Conservation (phyloP, 78 protist genomes). For the Capsaspora owczarzaki region DNA sequence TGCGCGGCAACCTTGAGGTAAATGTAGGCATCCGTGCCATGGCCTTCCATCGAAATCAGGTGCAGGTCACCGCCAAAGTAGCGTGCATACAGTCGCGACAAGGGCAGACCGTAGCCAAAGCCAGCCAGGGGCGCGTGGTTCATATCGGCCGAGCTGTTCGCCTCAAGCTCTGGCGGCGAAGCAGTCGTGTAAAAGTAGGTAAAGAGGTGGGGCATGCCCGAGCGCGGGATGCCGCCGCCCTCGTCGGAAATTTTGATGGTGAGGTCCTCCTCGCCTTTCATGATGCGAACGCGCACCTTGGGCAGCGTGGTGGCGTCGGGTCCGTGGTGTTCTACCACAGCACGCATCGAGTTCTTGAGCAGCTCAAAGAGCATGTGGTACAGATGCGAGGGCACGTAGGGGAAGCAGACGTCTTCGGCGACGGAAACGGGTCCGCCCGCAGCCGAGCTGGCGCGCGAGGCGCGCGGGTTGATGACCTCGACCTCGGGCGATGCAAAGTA, state of each 20-base stretch:
- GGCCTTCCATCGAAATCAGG: constrained; percentile 38
- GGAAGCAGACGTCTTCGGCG: constrained; percentile 2
- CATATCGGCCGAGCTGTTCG: not conserved
- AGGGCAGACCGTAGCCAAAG: constrained; percentile 65
- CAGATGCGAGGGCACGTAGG: constrained; percentile 55
- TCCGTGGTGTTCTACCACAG: constrained; percentile 8
- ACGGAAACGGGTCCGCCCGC: not conserved
- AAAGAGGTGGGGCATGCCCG: constrained; percentile 21
- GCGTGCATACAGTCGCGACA: constrained; percentile 39
- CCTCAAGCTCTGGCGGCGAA: not conserved
- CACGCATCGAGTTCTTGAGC: constrained; percentile 46
- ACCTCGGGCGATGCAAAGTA: constrained; percentile 33
- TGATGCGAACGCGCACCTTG: constrained; percentile 22
- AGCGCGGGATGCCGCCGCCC: constrained; percentile 64
- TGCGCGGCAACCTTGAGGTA: not conserved
- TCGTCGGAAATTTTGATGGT: constrained; percentile 46
- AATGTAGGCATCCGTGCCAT: constrained; percentile 55
- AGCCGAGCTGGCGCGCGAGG: not conserved
- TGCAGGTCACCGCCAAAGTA: constrained; percentile 60
- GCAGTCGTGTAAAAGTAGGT: constrained; percentile 51
- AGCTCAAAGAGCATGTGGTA: constrained; percentile 53
- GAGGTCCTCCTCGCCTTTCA: constrained; percentile 37
- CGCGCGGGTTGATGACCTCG: not conserved
- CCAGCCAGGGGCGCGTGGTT: constrained; percentile 54
- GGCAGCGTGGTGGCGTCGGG: not conserved